These are phyloP conservation scores for Prosopis cineraria DNA, from an alignment of 306 rosid genomes.

Conservation along the genomic window DNA sequence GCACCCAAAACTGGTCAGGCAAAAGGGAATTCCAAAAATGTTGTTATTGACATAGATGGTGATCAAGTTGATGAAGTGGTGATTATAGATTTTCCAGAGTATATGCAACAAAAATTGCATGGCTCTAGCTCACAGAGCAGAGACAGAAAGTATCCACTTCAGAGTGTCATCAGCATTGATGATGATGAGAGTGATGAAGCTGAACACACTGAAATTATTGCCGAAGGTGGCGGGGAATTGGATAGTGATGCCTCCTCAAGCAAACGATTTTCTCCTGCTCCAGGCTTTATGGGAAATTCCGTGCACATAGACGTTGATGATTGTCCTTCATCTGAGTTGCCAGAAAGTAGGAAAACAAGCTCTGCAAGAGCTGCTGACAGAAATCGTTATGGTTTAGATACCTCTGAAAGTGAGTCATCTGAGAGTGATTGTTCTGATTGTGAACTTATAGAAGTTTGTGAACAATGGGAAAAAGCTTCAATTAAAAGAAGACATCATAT, in stretches of 20 bases:
- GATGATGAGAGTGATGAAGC: slow-evolving; percentile 56
- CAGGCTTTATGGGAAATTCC: slow-evolving; percentile 32
- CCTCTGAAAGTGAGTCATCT: slow-evolving; percentile 47
- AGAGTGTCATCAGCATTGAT: slow-evolving; percentile 64
- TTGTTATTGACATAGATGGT: slow-evolving; percentile 70
- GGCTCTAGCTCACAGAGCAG: slow-evolving; percentile 45
- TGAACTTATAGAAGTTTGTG: slow-evolving; percentile 68
- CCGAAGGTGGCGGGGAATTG: slow-evolving; percentile 60
- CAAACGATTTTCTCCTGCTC: slow-evolving; percentile 45
- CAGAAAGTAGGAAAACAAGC: slow-evolving; percentile 44
- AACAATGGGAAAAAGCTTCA: slow-evolving; percentile 78
- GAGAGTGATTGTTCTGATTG: slow-evolving; percentile 83
- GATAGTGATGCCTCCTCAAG: slow-evolving; percentile 85
- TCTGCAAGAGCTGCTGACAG: slow-evolving; percentile 41
- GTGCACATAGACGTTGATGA: slow-evolving; percentile 46
- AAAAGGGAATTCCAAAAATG: slow-evolving; percentile 43
- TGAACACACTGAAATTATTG: slow-evolving; percentile 33
- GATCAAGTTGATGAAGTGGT: slow-evolving; percentile 60
- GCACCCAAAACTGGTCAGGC: slow-evolving; percentile 35
- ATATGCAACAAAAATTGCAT: slow-evolving; percentile 29
- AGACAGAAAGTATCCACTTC: slow-evolving; percentile 35
- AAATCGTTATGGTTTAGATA: slow-evolving; percentile 56
- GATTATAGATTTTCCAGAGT: slow-evolving; percentile 53
- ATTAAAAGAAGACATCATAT: slow-evolving; percentile 54
- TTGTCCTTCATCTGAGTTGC: slow-evolving; percentile 39